Evolutionary conservation across 2,329 filamentous ascomycete species (phyloP), one percentile per base, ranked within the genome.

Genomic region (Fusarium falciforme): DNA sequence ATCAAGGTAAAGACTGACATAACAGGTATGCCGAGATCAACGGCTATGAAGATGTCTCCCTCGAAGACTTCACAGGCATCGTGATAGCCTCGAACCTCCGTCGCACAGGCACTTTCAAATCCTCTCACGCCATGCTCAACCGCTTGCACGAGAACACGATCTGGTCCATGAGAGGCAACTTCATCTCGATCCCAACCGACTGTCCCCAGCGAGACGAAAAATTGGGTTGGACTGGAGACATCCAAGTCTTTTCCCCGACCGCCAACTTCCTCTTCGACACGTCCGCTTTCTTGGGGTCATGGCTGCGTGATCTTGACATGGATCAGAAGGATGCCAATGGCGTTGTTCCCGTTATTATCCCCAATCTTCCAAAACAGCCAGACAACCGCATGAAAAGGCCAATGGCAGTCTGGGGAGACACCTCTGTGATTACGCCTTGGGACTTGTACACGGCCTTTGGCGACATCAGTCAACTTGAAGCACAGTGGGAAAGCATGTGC

Each of bases 131-230:
- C 1, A 78, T 85, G 22, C 70, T 90, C 27, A 90, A 89, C 70
- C 79, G 84, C 61, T 82, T 91, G 2, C 85, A 90, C 65, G 64
- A 84, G 3, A 90, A 90, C 66, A 82, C 86, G 0, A 72, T 82
- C 29, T 90, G 88, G 88, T 84, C 83, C 22, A 88, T 89, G 85
- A 83, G 84, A 27, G 87, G 88, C 3, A 90, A 90, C 71, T 90
- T 90, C 72, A 72, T 89, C 20, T 84, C 83, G 4, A 78, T 90
- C 1, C 88, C 88, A 0, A 90, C 88, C 0, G 89, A 90, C 73
- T 89, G 87, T 70, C 87, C 87, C 0, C 86, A 89, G 70, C 81
- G 86, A 8, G 86, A 89, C 64, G 87, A 89, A 76, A 81, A 86
- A 1, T 73, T 88, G 84, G 85, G 22, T 1, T 87, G 87, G 88